Conservation (phyloP, 2,329 filamentous ascomycete species). For the Talaromyces sp. region DNA sequence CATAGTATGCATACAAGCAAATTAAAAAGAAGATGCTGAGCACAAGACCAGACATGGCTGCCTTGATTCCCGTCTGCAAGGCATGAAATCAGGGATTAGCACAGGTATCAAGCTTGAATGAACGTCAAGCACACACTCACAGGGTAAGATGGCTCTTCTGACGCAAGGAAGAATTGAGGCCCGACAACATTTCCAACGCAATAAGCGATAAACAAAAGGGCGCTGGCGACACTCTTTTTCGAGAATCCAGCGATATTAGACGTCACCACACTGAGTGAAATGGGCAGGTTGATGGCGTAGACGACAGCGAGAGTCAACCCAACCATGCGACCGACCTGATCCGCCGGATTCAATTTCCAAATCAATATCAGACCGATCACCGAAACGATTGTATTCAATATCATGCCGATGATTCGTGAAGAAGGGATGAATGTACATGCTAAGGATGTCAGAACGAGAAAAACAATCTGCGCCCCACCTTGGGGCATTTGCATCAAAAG, state of each 20-base stretch:
- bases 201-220: slow-evolving; percentile 51
- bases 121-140: slow-evolving; percentile 6
- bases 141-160: slow-evolving; percentile 19
- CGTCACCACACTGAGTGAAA: slow-evolving; percentile 31
- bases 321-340: slow-evolving; percentile 27
- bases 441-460: slow-evolving; percentile 18
- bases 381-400: slow-evolving; percentile 24
- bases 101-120: too few species aligned
- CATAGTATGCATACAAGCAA: slow-evolving; percentile 14
- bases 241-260: slow-evolving; percentile 36
- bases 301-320: slow-evolving; percentile 31
- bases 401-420: slow-evolving; percentile 25
- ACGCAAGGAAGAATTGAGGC: slow-evolving; percentile 24
- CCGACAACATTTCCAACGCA: slow-evolving; percentile 34
- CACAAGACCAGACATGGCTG: slow-evolving; percentile 17
- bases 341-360: slow-evolving; percentile 21
- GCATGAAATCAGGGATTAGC: too few species aligned
- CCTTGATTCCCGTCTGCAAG: slow-evolving; percentile 20
- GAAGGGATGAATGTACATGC: slow-evolving; percentile 23
- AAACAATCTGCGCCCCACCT: slow-evolving; percentile 19
- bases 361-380: slow-evolving; percentile 31
- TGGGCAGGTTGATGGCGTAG: slow-evolving; percentile 33
- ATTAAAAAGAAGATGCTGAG: slow-evolving; percentile 18
- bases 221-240: slow-evolving; percentile 36
- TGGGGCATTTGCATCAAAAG: slow-evolving; percentile 23